Evolutionary conservation across 1,139 yeast species (phyloP).

Genomic region (Yamadazyma epiphylla): DNA sequence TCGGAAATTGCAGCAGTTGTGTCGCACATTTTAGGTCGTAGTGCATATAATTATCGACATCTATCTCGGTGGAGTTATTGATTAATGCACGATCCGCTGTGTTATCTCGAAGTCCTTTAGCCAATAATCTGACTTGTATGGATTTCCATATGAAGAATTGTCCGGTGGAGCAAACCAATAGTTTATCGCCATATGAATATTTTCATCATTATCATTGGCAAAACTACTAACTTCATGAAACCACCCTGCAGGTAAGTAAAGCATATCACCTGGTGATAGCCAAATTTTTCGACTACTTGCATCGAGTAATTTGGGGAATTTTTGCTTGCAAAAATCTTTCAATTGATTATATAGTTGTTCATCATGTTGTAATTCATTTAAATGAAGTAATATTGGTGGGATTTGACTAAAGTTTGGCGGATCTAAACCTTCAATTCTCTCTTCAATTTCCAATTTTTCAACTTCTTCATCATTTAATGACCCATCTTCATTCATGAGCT

Average conservation of each 20-base stretch:
- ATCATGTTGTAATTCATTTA: conserved; percentile 43
- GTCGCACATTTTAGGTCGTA: no score
- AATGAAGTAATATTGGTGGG: conserved; percentile 60
- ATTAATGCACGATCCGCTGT: neutral
- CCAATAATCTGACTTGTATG: conserved; percentile 53
- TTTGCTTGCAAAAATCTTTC: conserved; percentile 18
- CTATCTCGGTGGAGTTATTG: no score
- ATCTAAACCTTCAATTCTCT: conserved; percentile 26
- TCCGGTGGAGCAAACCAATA: conserved; percentile 75
- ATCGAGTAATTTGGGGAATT: conserved; percentile 47
- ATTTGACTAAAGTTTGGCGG: conserved; percentile 68
- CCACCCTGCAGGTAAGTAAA: conserved; percentile 76
- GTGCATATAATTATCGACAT: no score
- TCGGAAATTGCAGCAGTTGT: no score
- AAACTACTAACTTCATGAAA: conserved; percentile 78
- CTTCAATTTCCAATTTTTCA: conserved; percentile 3
- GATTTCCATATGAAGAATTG: conserved; percentile 19
- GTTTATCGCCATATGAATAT: conserved; percentile 59
- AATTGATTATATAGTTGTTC: conserved; percentile 19
- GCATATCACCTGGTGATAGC: conserved; percentile 60
- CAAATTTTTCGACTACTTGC: conserved; percentile 42
- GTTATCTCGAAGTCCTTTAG: conserved; percentile 34
- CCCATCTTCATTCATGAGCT: conserved; percentile 57
- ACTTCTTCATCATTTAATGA: conserved; percentile 39
- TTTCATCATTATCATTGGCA: conserved; percentile 24